These are phyloP conservation scores for Globisporangium paddicum DNA, from an alignment of 352 stramenopile species.

Conservation along the genomic window DNA sequence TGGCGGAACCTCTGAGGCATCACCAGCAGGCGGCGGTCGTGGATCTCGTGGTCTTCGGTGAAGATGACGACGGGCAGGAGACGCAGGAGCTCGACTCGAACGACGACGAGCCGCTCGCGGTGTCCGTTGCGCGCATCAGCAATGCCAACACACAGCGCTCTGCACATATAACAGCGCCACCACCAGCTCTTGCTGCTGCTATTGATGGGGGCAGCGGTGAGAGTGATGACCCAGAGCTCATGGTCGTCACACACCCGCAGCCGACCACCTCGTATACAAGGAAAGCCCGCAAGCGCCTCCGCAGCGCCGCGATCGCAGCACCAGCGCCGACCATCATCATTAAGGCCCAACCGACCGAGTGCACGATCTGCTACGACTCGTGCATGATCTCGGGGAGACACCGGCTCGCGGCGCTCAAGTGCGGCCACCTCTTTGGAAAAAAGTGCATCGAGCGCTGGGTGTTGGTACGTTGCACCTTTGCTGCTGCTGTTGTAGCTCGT, in stretches of 20 bases:
- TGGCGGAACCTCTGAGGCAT: too few species aligned
- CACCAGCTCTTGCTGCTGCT: not conserved
- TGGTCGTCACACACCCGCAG: not conserved
- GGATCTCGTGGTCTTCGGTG: not conserved
- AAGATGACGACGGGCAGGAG: not conserved
- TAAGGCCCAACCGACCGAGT: constrained; percentile 60
- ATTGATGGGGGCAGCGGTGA: not conserved
- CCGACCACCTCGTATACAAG: not conserved
- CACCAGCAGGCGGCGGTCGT: not conserved
- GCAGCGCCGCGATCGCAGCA: not conserved
- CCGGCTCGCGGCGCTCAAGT: constrained; percentile 67
- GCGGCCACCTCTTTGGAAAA: constrained; percentile 71
- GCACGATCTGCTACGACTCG: constrained; percentile 68
- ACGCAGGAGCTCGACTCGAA: constrained; percentile 3
- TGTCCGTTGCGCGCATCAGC: not conserved
- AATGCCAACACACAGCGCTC: not conserved
- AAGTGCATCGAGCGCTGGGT: constrained; percentile 78
- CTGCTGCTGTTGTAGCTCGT: too few species aligned
- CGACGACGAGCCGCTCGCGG: not conserved
- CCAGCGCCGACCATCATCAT: constrained; percentile 12
- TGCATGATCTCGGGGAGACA: constrained; percentile 58
- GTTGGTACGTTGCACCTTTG: constrained; percentile 8
- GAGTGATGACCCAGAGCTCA: not conserved
- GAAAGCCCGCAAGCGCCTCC: constrained; percentile 1
- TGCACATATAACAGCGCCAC: not conserved